phyloP scores from a whole-genome alignment of 495 filamentous ascomycete genomes.

The Hamigera avellanea region DNA sequence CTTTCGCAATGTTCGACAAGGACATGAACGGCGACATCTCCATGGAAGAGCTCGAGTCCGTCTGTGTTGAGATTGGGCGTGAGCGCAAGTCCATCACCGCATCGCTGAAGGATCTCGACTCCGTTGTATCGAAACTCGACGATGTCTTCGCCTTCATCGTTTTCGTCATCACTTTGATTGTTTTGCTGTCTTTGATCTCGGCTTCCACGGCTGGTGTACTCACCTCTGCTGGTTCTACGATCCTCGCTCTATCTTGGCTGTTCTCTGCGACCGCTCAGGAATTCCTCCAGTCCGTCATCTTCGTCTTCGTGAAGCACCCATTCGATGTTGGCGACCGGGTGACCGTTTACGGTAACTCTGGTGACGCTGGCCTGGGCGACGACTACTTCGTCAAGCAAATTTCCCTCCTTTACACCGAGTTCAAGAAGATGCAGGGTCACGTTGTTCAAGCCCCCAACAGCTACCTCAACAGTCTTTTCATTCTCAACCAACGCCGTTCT shows the following conservation, averaged over 20 bases:
- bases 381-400: slow-evolving; percentile 96
- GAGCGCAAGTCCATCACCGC: slow-evolving; percentile 94
- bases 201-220: slow-evolving; percentile 77
- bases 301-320: slow-evolving; percentile 96
- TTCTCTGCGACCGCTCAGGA: slow-evolving; percentile 89
- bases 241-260: slow-evolving; percentile 84
- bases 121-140: slow-evolving; percentile 86
- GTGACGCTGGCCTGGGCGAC: slow-evolving; percentile 62
- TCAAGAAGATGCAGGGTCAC: slow-evolving; percentile 96
- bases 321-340: slow-evolving; percentile 96
- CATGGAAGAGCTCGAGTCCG: slow-evolving; percentile 87
- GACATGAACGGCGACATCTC: slow-evolving; percentile 96
- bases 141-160: slow-evolving; percentile 82
- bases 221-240: slow-evolving; percentile 72
- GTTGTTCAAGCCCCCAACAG: slow-evolving; percentile 94
- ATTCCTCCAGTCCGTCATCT: slow-evolving; percentile 82
- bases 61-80: slow-evolving; percentile 87
- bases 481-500: slow-evolving; percentile 86
- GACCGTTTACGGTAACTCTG: slow-evolving; percentile 83
- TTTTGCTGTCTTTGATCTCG: slow-evolving; percentile 82
- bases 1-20: slow-evolving; percentile 89
- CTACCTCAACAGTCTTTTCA: slow-evolving; percentile 83
- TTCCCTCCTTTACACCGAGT: slow-evolving; percentile 89
- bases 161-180: slow-evolving; percentile 61
- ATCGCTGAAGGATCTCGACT: slow-evolving; percentile 88